Conservation (phyloP, 1,139 yeast genomes). For the Nakaseomyces glabratus region DNA sequence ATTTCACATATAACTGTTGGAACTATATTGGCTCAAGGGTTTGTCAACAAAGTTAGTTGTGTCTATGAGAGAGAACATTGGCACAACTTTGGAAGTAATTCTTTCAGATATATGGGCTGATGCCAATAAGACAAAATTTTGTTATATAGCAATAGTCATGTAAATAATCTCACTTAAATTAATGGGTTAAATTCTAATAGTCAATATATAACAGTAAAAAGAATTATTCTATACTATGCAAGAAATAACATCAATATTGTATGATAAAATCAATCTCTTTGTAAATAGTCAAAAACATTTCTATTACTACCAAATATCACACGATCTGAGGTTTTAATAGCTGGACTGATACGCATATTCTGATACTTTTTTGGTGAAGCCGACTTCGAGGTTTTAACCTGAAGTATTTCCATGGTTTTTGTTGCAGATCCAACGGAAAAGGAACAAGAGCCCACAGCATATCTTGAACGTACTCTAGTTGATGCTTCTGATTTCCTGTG, state of each 20-base stretch:
- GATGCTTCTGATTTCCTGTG: conserved; percentile 5
- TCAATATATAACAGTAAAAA: too few relatives aligned
- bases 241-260: too few relatives aligned
- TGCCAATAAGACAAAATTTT: neutral
- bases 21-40: conserved; percentile 17
- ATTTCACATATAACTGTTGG: conserved; percentile 26
- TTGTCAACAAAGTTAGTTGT: conserved; percentile 22
- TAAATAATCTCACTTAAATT: too few relatives aligned
- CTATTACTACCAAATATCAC: neutral
- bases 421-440: conserved; percentile 1
- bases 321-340: conserved; percentile 1
- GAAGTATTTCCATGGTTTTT: neutral
- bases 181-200: too few relatives aligned
- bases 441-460: conserved; percentile 5
- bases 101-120: conserved; percentile 15
- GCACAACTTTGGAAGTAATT: conserved; percentile 27
- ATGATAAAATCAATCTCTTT: too few relatives aligned
- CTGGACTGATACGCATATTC: neutral
- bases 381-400: conserved; percentile 1
- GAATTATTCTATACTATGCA: too few relatives aligned
- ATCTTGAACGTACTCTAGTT: conserved; percentile 1
- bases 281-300: too few relatives aligned
- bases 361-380: conserved; percentile 1
- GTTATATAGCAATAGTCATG: too few relatives aligned
- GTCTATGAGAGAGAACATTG: conserved; percentile 25